These are phyloP conservation scores for Podila epigama DNA, from an alignment of 192 early-diverging fungal species.

Conservation along the genomic window DNA sequence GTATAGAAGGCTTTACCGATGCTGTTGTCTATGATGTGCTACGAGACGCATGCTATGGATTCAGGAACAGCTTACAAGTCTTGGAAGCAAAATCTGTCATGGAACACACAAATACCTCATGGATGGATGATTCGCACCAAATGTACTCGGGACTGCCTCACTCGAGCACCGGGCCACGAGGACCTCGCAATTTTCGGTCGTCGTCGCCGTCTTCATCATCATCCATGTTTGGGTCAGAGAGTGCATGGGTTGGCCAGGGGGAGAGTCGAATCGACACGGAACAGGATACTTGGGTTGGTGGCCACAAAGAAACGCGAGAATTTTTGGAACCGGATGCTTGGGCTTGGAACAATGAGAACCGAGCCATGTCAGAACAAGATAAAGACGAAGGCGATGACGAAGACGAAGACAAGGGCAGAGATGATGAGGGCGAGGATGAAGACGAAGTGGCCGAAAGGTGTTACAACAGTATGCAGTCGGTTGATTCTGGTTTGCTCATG, in stretches of 20 bases:
- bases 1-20: constrained; percentile 20
- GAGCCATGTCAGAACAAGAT: too few relatives aligned
- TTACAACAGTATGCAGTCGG: constrained; percentile 4
- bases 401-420: too few relatives aligned
- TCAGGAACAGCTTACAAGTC: constrained; percentile 12
- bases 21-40: constrained; percentile 17
- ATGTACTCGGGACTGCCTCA: background rate
- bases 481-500: constrained; percentile 1
- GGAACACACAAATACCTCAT: constrained; percentile 10
- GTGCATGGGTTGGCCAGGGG: too few relatives aligned
- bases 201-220: too few relatives aligned
- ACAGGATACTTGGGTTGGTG: too few relatives aligned
- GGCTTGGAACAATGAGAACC: too few relatives aligned
- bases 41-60: constrained; percentile 28
- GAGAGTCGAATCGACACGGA: too few relatives aligned
- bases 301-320: too few relatives aligned
- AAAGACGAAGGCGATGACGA: too few relatives aligned
- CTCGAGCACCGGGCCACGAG: background rate
- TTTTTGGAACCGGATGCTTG: too few relatives aligned
- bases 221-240: too few relatives aligned
- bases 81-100: constrained; percentile 14
- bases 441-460: background rate
- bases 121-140: constrained; percentile 14
- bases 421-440: background rate
- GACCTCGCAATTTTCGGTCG: too few relatives aligned